Evolutionary conservation across 805 yeast genomes (phyloP), one percentile per base, ranked within the genome.

Genomic region (Monosporozyma siamensis): DNA sequence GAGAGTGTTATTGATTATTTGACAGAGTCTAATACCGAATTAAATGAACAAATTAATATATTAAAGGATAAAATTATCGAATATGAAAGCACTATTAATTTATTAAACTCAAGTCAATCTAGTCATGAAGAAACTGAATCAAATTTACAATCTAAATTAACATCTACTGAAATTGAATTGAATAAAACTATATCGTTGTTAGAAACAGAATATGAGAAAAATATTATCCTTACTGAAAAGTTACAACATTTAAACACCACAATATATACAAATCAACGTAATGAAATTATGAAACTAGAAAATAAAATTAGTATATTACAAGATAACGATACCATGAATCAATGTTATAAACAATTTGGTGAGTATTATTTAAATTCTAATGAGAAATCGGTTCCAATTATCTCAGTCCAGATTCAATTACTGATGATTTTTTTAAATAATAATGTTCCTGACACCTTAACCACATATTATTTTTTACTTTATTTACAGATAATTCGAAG

Each of bases 31-130:
- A 73, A 67, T 46, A 45, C 53, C 2, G 57, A 52, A n/a, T 58
- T 77, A 2, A 48, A 47, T 7, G 54, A 53, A 3, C 58, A 66
- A 34, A 57, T 75, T 3, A 38, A 44, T 0, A 43, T 46, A 3
- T 52, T 75, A n/a, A 57, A 62, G 21, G 44, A 47, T 4, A 66
- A 72, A 2, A 53, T 78, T 0, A 52, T 59, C 1, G 78, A 74
- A 31, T 54, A 75, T 18, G 43, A 44, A 17, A 11, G 6, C 9
- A 17, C n/a, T 12, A 36, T 17, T 1, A 8, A 24, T 7, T 5
- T 6, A 15, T 14, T 27, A 6, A n/a, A 37, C 11, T 15, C 24
- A n/a, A 8, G n/a, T 2, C 20, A 27, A 20, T 12, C 30, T 7
- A 27, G 7, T 18, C n/a, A 25, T 14, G 21, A 26, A 6, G 26